A percentile compares a stretch with the other conserved stretches of the same genome.
These are phyloP conservation scores for Manihot esculenta DNA, from an alignment of 441 rosid genomes.

Conservation along the genomic window DNA sequence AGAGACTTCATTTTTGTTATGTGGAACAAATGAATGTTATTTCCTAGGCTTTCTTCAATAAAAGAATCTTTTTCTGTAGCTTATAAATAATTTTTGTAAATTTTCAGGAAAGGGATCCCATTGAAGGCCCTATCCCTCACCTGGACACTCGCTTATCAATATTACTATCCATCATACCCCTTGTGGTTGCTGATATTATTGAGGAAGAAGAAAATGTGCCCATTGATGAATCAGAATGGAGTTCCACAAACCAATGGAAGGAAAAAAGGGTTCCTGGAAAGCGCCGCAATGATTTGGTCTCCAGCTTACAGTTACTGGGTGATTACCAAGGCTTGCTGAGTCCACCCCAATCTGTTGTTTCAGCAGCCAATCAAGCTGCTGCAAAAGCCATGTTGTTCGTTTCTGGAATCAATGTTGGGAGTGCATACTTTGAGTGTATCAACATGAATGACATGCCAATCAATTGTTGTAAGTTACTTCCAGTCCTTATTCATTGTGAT, in stretches of 20 bases:
- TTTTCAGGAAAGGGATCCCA: slow-evolving; percentile 88
- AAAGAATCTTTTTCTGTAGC: background rate
- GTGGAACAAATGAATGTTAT: slow-evolving; percentile 3
- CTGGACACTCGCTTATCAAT: slow-evolving; percentile 86
- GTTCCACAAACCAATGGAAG: slow-evolving; percentile 52
- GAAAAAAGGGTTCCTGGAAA: slow-evolving; percentile 52
- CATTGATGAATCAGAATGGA: slow-evolving; percentile 52
- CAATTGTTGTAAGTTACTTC: slow-evolving; percentile 65
- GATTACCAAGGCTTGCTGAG: slow-evolving; percentile 76
- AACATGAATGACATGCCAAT: slow-evolving; percentile 76
- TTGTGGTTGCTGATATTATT: slow-evolving; percentile 76
- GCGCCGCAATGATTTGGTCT: slow-evolving; percentile 57
- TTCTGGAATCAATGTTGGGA: slow-evolving; percentile 68
- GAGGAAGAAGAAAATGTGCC: slow-evolving; percentile 86
- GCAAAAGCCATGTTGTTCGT: slow-evolving; percentile 70
- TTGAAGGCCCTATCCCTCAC: slow-evolving; percentile 95
- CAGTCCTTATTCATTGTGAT: slow-evolving; percentile 15
- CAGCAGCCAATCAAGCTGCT: slow-evolving; percentile 95
- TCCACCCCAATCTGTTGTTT: slow-evolving; percentile 70
- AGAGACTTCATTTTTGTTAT: background rate
- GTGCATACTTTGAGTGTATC: slow-evolving; percentile 62
- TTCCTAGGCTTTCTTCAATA: slow-evolving; percentile 18
- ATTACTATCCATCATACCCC: slow-evolving; percentile 75
- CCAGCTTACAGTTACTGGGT: slow-evolving; percentile 86
- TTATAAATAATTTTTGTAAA: slow-evolving; percentile 9